Evolutionary conservation across 768 basidiomycete species (phyloP).

Genomic region (Multifurca ochricompacta): DNA sequence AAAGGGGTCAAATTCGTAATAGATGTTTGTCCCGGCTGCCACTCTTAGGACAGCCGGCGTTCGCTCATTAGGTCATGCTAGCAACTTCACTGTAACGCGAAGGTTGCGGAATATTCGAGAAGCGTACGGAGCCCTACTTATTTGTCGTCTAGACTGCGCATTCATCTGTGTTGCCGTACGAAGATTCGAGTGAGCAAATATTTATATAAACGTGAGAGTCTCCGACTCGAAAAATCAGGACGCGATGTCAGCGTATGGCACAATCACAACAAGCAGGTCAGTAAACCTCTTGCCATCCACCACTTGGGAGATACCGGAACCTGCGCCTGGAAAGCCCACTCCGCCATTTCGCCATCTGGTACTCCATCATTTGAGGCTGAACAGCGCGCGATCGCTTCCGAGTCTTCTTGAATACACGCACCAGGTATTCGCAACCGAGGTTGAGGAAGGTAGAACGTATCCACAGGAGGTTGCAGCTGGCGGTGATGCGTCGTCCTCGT

Average conservation of each 20-base stretch:
- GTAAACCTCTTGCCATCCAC: constrained; percentile 38
- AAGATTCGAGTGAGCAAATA: no score
- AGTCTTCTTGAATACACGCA: constrained; percentile 58
- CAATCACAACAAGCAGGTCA: constrained; percentile 33
- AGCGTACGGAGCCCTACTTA: no score
- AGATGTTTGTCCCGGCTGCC: constrained; percentile 6
- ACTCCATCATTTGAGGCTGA: constrained; percentile 30
- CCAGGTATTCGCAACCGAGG: constrained; percentile 57
- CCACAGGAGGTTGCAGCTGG: constrained; percentile 65
- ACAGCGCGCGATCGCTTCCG: constrained; percentile 27
- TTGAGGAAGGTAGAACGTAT: constrained; percentile 74
- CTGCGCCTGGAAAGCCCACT: constrained; percentile 17
- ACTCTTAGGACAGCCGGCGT: background rate
- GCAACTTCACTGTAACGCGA: background rate
- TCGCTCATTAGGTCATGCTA: background rate
- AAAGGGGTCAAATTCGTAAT: constrained; percentile 1
- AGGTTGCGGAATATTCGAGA: background rate
- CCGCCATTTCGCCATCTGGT: constrained; percentile 27
- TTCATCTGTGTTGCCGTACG: no score
- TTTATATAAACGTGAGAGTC: background rate
- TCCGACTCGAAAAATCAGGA: background rate
- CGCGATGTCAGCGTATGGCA: constrained; percentile 71
- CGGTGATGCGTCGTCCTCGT: constrained; percentile 16
- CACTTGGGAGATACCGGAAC: constrained; percentile 34
- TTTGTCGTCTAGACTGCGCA: no score